Base-by-base conservation (phyloP, 2,329 filamentous ascomycete genomes). In the Exophiala sideris region DNA sequence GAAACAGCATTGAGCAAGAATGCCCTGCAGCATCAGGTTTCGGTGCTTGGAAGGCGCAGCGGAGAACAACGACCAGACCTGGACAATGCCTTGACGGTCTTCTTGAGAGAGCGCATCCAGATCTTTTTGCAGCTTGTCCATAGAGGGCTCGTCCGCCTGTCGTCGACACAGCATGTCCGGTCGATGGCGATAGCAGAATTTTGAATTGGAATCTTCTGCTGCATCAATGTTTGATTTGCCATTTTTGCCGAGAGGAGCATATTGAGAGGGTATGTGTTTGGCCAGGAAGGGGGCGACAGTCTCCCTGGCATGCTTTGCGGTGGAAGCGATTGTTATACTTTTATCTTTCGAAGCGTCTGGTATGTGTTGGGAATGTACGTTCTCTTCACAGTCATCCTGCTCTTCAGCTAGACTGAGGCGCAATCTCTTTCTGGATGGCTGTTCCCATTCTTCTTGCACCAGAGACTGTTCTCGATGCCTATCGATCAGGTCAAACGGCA, bases 21-120 rank as follows among this genome's bases (percentile, higher is more conserved):
- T 92, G 62, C 94, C 94, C 70, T 96, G 91, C 6, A 99, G 81
- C 89, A 99, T 97, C 56, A 99, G 80, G 60, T 95, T 92, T 63
- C 94, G 86, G 67, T 97, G 92, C 69, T 95, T 96, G 8, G 90
- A 82, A 0, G 94, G 94, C 0, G 94, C 91, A 36, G 94, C 94
- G 0, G 92, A 97, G 76, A 99, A 99, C 45, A 97, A 79, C 0
- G 92, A 95, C 94, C 94, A 99, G 52, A 97, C 91, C 66, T 96
- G 92, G 33, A 91, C 90, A 65, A 99, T 96, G 67, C 89, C 91
- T 73, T 96, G 90, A 72, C 96, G 91, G 69, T 99, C 94, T 61
- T 83, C 85, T 58, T 87, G 82, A 4, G 91, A 87, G 33, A 96
- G 81, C 44, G 82, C 85, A 64, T 92, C 88, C 48, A 97, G 83